Percentiles rank a stretch among this genome's conserved stretches.
Evolutionary conservation across 192 early-diverging fungal species (phyloP).

Genomic region (Gonapodya sp.): DNA sequence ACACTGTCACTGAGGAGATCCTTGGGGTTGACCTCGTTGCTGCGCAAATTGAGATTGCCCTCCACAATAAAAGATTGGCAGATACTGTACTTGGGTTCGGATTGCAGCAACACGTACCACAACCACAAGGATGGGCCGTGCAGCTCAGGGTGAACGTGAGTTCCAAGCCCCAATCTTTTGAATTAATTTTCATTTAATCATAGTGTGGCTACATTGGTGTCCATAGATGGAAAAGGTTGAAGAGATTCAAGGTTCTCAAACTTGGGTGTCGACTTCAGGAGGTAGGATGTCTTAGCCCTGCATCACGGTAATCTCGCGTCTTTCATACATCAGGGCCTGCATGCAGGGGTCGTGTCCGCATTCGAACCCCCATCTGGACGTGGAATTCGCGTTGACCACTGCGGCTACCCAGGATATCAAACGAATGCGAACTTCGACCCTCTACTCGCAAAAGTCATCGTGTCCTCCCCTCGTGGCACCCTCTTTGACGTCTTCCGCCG

Average conservation of each 20-base stretch:
- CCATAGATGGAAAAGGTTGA: slow-evolving; percentile 9
- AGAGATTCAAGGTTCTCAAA: background rate
- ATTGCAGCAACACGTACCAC: background rate
- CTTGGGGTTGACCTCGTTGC: slow-evolving; percentile 9
- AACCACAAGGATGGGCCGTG: background rate
- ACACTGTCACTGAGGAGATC: slow-evolving; percentile 7
- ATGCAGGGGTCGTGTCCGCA: background rate
- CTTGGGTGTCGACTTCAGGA: background rate
- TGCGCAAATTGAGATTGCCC: background rate
- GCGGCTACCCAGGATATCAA: slow-evolving; percentile 1
- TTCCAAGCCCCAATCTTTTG: background rate
- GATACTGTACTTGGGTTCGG: slow-evolving; percentile 7
- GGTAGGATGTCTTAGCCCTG: background rate
- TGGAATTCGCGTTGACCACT: slow-evolving; percentile 3
- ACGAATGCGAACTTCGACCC: slow-evolving; percentile 11
- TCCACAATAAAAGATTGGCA: background rate
- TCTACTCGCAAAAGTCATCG: slow-evolving; percentile 2
- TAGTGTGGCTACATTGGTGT: background rate
- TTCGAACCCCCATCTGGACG: slow-evolving; percentile 7
- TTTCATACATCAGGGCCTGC: no score
- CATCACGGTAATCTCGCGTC: no score
- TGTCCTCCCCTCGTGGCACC: slow-evolving; percentile 1
- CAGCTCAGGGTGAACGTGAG: slow-evolving; percentile 2
- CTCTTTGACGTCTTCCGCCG: background rate
- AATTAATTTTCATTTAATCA: background rate